A percentile compares a stretch with the other conserved stretches of the same genome.
Evolutionary conservation across 108 stramenopile species (phyloP).

Genomic region (Chaetoceros muelleri): DNA sequence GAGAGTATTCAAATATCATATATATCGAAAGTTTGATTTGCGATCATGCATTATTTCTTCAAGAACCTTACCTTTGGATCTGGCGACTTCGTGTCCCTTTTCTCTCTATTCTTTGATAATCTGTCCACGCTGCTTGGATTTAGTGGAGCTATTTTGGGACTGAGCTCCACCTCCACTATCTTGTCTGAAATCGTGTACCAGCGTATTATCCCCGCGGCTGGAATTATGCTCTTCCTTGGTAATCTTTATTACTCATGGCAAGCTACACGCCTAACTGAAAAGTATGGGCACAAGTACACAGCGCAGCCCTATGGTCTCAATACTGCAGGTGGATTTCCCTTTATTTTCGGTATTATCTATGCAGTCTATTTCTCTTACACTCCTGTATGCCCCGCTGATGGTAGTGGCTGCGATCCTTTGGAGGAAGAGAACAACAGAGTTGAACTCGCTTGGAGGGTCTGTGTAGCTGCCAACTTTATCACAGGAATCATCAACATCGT

Average conservation of each 20-base stretch:
- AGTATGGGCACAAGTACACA: constrained; percentile 27
- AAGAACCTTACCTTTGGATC: constrained; percentile 11
- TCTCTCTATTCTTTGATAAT: constrained; percentile 60
- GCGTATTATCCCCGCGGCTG: constrained; percentile 53
- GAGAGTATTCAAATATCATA: too few species aligned
- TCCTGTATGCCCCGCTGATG: too few species aligned
- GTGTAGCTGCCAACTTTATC: constrained; percentile 53
- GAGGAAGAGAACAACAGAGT: constrained; percentile 12
- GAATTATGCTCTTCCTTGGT: constrained; percentile 39
- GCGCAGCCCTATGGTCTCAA: constrained; percentile 76
- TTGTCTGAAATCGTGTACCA: constrained; percentile 33
- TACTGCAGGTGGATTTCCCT: constrained; percentile 61
- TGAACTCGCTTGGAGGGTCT: constrained; percentile 34
- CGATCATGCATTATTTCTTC: too few species aligned
- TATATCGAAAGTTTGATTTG: too few species aligned
- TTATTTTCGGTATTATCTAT: constrained; percentile 54
- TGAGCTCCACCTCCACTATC: constrained; percentile 6
- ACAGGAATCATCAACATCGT: constrained; percentile 39
- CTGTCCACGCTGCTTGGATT: constrained; percentile 47
- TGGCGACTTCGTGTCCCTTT: constrained; percentile 31
- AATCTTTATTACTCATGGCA: constrained; percentile 42
- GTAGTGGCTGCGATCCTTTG: constrained; percentile 1
- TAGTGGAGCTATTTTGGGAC: constrained; percentile 25
- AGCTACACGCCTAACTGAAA: constrained; percentile 36
- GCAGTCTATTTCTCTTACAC: constrained; percentile 6